Conservation (phyloP, 441 rosid genomes). For the Isatis lusitanica region DNA sequence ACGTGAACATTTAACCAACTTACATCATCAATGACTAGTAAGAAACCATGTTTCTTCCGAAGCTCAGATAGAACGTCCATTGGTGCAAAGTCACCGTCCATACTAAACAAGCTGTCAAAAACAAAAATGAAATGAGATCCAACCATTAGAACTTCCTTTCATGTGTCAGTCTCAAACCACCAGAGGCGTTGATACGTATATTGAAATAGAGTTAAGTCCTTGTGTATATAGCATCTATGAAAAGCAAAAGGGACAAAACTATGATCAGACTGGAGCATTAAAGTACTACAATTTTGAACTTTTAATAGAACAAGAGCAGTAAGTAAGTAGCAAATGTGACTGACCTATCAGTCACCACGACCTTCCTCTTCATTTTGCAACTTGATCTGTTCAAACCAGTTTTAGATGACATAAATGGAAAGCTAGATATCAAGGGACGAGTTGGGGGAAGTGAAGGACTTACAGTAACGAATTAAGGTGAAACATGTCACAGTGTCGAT, state of each 20-base stretch:
- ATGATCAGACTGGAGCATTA: background rate
- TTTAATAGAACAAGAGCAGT: background rate
- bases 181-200: background rate
- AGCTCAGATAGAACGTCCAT: constrained; percentile 74
- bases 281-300: background rate
- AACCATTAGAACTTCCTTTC: background rate
- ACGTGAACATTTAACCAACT: constrained; percentile 36
- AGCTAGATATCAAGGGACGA: constrained; percentile 1
- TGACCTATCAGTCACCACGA: constrained; percentile 93
- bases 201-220: constrained; percentile 2
- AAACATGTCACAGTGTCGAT: constrained; percentile 80
- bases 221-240: background rate
- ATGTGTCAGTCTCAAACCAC: background rate
- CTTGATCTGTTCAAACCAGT: constrained; percentile 53
- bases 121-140: constrained; percentile 11
- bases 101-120: constrained; percentile 79
- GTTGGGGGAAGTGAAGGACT: constrained; percentile 35
- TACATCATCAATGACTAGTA: constrained; percentile 91
- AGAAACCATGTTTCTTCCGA: constrained; percentile 67
- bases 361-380: constrained; percentile 77
- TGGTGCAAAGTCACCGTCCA: constrained; percentile 99
- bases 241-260: background rate
- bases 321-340: constrained; percentile 28
- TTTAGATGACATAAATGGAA: constrained; percentile 18
- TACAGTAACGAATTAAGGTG: constrained; percentile 76